A percentile compares a stretch with the other conserved stretches of the same genome.
These are phyloP conservation scores for Hanseniaspora clermontiae DNA, from an alignment of 805 yeast genomes.

Conservation along the genomic window DNA sequence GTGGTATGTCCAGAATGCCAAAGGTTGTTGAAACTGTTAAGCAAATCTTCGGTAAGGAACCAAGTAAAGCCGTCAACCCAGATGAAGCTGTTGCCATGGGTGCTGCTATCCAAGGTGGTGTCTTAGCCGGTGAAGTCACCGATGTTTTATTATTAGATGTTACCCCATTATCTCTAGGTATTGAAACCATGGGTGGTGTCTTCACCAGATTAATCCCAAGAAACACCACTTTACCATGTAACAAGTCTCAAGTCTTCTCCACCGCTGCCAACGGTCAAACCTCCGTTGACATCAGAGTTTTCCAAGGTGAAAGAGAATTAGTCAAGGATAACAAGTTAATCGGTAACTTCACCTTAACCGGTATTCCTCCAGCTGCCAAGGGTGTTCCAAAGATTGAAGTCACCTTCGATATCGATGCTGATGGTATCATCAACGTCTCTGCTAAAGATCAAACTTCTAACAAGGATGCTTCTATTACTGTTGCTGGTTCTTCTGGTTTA, in stretches of 20 bases:
- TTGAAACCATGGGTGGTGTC: constrained; percentile 96
- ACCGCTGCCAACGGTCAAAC: constrained; percentile 96
- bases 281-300: constrained; percentile 90
- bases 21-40: constrained; percentile 59
- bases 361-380: constrained; percentile 77
- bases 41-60: constrained; percentile 64
- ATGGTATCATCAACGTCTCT: constrained; percentile 90
- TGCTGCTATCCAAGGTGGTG: constrained; percentile 97
- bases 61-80: constrained; percentile 87
- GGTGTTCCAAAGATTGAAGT: constrained; percentile 79
- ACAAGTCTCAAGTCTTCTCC: constrained; percentile 91
- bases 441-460: constrained; percentile 88
- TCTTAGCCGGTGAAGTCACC: constrained; percentile 85
- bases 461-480: constrained; percentile 90
- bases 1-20: constrained; percentile 90
- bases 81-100: constrained; percentile 92
- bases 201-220: constrained; percentile 80
- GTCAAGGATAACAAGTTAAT: constrained; percentile 95
- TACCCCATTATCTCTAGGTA: constrained; percentile 80
- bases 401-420: constrained; percentile 91
- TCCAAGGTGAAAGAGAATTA: constrained; percentile 98
- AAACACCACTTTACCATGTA: constrained; percentile 92
- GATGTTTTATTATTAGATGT: constrained; percentile 83
- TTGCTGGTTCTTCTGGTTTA: constrained; percentile 90
- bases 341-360: constrained; percentile 90